A percentile compares a stretch with the other conserved stretches of the same genome.
These are phyloP conservation scores for Pichia sp. DNA, from an alignment of 1,139 yeast species.

Conservation along the genomic window DNA sequence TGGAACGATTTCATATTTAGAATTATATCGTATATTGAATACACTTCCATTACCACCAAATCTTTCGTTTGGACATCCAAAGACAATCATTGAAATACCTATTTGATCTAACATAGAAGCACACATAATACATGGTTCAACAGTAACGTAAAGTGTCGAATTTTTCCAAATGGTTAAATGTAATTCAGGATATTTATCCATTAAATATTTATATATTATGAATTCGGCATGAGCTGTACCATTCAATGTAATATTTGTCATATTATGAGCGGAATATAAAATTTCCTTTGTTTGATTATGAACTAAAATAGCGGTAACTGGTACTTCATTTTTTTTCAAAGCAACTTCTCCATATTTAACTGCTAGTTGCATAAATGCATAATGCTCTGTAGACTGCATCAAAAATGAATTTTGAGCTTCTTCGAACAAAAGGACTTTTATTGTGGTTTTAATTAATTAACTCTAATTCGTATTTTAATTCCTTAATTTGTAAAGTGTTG, in stretches of 20 bases:
- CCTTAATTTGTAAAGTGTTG: neutral
- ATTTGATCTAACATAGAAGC: conserved; percentile 86
- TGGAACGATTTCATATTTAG: conserved; percentile 40
- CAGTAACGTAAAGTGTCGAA: conserved; percentile 77
- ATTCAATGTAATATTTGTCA: conserved; percentile 76
- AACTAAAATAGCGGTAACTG: conserved; percentile 69
- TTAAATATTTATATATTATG: conserved; percentile 59
- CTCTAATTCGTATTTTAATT: no score
- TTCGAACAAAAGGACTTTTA: no score
- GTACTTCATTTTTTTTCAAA: conserved; percentile 52
- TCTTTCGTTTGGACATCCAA: conserved; percentile 91
- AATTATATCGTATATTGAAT: conserved; percentile 51
- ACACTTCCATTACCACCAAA: conserved; percentile 97
- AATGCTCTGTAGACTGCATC: conserved; percentile 19
- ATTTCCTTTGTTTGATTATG: conserved; percentile 35
- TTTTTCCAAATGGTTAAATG: conserved; percentile 38
- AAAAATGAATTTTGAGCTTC: no score
- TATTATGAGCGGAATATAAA: conserved; percentile 77
- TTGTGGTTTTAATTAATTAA: no score
- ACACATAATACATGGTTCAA: conserved; percentile 98
- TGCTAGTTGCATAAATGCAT: conserved; percentile 44
- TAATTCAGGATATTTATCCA: conserved; percentile 24
- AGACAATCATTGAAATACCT: conserved; percentile 64
- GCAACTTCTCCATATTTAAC: conserved; percentile 51
- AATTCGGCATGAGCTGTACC: conserved; percentile 94